Base-by-base conservation (phyloP, 1,139 yeast species). In the Candida sp. region DNA sequence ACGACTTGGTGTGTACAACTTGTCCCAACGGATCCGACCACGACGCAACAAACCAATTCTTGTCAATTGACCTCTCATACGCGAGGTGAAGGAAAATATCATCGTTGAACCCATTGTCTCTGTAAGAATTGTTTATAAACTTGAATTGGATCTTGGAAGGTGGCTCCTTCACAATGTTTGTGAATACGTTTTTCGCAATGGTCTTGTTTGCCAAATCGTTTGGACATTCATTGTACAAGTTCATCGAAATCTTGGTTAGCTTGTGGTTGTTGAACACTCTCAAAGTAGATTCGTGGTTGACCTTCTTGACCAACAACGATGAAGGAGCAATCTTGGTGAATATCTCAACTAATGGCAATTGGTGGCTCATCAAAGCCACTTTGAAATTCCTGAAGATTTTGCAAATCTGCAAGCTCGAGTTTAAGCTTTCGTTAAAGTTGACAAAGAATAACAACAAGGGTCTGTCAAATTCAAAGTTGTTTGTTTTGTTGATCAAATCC, bases 11-110 rank as follows among this genome's bases (percentile, higher is more conserved):
- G 51, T 77, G 77, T 7, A 86, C 82, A 7, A 83, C 77, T 7
- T 75, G 75, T 0, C 97, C 97, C 61, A 81, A 78, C 47, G 94
- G 94, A 63, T 93, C 97, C 0, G 96, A 80, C 96, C 98, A 91
- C 0, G 96, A 88, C 0, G 91, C 96, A 28, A 87, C 84, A 46
- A 91, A 77, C 97, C 98, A 93, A 52, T 82, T 84, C 55, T 84
- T 85, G 63, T 93, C 97, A 4, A 82, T 75, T 0, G 97, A 88
- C 49, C 96, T 67, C 35, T 92, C 91, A 61, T 92, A 94, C 0
- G 97, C 93, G 30, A 94, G 75, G 64, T 93, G 98, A 38, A 94
- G 73, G 58, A 86, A 89, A 1, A 89, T 78, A 62, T 92, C 97
- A 58, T 90, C 93, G 37, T 66, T 66, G 41, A 67, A 68, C 41